Evolutionary conservation across 2,329 filamentous ascomycete species (phyloP).

Genomic region (Colletotrichum melonis): DNA sequence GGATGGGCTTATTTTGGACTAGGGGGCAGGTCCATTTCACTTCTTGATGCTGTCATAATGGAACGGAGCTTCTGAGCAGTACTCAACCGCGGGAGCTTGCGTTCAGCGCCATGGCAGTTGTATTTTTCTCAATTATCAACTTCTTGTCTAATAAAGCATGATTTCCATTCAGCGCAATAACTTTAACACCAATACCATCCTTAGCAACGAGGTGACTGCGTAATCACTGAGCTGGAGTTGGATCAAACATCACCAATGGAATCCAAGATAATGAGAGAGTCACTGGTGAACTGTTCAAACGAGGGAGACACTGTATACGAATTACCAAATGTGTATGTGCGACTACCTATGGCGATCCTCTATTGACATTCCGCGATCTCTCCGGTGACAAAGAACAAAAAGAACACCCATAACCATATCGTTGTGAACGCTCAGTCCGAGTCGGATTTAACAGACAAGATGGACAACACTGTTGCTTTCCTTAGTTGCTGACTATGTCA

Average conservation of each 20-base stretch:
- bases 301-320: no score
- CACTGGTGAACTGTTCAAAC: no score
- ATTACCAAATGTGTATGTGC: no score
- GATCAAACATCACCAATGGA: no score
- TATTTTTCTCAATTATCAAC: neutral
- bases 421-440: neutral
- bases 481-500: conserved; percentile 53
- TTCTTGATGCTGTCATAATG: neutral
- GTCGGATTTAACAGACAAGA: neutral
- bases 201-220: neutral
- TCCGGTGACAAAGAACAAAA: no score
- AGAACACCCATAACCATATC: no score
- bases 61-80: neutral
- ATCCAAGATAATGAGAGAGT: no score
- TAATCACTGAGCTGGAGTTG: no score
- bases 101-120: neutral
- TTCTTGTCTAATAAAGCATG: neutral
- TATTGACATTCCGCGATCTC: no score
- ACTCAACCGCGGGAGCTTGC: neutral
- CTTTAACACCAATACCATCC: neutral
- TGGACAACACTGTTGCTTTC: neutral
- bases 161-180: no score
- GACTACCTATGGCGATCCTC: no score
- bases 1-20: no score
- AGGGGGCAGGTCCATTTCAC: neutral